Percentiles rank a stretch among this genome's conserved stretches.
phyloP scores from a whole-genome alignment of 1,284 basidiomycete species.

The Salmacisia buchloeana region DNA sequence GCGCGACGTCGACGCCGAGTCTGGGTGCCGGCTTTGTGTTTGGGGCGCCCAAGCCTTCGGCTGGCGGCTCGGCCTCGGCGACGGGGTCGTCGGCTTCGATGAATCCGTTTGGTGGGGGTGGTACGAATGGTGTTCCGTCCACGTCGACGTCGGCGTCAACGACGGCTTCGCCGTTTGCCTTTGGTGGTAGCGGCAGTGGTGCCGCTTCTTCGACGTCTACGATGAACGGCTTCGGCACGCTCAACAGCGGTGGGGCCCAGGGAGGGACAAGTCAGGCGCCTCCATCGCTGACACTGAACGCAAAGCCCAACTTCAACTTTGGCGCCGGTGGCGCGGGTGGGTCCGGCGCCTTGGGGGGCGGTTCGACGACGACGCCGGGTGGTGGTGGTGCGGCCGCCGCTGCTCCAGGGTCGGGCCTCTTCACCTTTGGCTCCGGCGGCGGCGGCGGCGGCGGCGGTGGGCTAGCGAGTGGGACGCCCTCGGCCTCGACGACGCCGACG shows the following conservation, averaged over 20 bases:
- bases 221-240: neutral
- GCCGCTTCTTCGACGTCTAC: no score
- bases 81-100: neutral
- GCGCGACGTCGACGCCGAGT: no score
- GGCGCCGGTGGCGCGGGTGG: no score
- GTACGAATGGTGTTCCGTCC: neutral
- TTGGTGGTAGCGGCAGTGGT: neutral
- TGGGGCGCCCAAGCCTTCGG: no score
- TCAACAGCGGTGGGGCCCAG: neutral
- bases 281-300: slow-evolving; percentile 2
- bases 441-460: no score
- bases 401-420: neutral
- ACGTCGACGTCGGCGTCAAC: neutral
- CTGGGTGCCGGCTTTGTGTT: no score
- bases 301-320: slow-evolving; percentile 7
- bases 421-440: slow-evolving; percentile 1
- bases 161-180: neutral
- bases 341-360: no score
- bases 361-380: no score
- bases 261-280: no score
- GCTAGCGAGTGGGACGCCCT: no score
- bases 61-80: no score
- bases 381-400: neutral
- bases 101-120: neutral
- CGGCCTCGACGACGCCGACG: slow-evolving; percentile 4